A percentile compares a stretch with the other conserved stretches of the same genome.
phyloP scores from a whole-genome alignment of 352 stramenopile genomes.

The Pythium biforme region DNA sequence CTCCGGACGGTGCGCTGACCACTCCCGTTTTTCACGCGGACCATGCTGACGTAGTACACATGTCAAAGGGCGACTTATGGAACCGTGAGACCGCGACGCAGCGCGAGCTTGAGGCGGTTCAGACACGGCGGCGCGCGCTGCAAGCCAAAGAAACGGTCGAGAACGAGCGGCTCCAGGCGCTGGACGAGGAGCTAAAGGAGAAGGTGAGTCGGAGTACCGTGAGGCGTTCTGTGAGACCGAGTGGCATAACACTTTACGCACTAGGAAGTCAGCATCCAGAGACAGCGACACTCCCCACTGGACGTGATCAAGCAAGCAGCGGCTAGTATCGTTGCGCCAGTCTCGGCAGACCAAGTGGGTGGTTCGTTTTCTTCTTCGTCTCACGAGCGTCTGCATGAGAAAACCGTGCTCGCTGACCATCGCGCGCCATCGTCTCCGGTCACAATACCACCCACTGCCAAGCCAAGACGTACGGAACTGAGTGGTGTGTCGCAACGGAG shows the following conservation, averaged over 20 bases:
- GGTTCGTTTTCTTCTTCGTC: background rate
- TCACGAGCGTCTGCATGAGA: background rate
- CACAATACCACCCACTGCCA: background rate
- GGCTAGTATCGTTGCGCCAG: background rate
- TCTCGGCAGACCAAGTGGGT: background rate
- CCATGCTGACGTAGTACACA: background rate
- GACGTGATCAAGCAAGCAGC: constrained; percentile 13
- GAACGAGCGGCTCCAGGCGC: constrained; percentile 28
- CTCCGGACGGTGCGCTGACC: constrained; percentile 35
- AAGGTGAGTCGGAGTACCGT: constrained; percentile 1
- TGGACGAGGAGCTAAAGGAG: constrained; percentile 38
- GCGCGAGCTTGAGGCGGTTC: constrained; percentile 41
- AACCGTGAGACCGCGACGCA: constrained; percentile 43
- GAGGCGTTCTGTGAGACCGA: no score
- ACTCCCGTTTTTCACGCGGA: background rate
- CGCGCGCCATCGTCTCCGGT: no score
- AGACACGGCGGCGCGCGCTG: constrained; percentile 37
- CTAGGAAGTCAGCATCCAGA: constrained; percentile 13
- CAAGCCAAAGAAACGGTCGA: constrained; percentile 36
- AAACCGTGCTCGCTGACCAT: background rate
- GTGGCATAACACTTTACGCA: background rate
- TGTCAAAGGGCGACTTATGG: constrained; percentile 37
- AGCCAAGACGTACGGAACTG: no score
- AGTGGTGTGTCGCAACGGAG: no score
- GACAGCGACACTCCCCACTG: background rate